phyloP scores from a whole-genome alignment of 306 rosid species.

The Pyrus communis region DNA sequence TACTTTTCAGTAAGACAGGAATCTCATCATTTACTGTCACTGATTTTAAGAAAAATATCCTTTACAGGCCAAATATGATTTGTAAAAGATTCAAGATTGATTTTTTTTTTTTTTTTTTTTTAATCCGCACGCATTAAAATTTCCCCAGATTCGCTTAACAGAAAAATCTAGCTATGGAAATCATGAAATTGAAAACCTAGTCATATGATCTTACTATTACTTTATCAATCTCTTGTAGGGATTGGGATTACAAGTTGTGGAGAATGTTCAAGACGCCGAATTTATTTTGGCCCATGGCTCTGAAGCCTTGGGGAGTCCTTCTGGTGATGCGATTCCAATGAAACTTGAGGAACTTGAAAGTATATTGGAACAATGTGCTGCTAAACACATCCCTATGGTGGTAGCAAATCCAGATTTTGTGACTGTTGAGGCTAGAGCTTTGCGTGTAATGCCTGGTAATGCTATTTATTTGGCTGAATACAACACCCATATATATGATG shows the following conservation, averaged over 20 bases:
- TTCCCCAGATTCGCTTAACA: no score
- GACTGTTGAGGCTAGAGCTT: constrained; percentile 82
- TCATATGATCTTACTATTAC: constrained; percentile 6
- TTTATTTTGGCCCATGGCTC: constrained; percentile 93
- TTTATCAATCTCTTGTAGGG: constrained; percentile 41
- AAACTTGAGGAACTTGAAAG: constrained; percentile 67
- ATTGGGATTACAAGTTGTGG: constrained; percentile 71
- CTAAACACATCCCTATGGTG: constrained; percentile 86
- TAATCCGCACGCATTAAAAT: no score
- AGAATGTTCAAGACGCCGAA: constrained; percentile 70
- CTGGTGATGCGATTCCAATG: constrained; percentile 55
- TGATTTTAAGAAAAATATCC: not conserved
- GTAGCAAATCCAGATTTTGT: constrained; percentile 97
- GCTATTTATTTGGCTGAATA: constrained; percentile 1
- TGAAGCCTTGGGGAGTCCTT: constrained; percentile 78
- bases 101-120: not conserved
- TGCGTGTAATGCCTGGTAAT: constrained; percentile 94
- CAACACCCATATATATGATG: not conserved
- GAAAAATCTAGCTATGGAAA: not conserved
- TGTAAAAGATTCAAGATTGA: constrained; percentile 1
- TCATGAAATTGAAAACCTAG: constrained; percentile 1
- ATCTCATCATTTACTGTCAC: not conserved
- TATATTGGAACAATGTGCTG: constrained; percentile 70
- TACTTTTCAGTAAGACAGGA: constrained; percentile 13
- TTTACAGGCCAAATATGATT: not conserved